These are phyloP conservation scores for Mycena epipterygia DNA, from an alignment of 768 basidiomycete genomes.

Conservation along the genomic window DNA sequence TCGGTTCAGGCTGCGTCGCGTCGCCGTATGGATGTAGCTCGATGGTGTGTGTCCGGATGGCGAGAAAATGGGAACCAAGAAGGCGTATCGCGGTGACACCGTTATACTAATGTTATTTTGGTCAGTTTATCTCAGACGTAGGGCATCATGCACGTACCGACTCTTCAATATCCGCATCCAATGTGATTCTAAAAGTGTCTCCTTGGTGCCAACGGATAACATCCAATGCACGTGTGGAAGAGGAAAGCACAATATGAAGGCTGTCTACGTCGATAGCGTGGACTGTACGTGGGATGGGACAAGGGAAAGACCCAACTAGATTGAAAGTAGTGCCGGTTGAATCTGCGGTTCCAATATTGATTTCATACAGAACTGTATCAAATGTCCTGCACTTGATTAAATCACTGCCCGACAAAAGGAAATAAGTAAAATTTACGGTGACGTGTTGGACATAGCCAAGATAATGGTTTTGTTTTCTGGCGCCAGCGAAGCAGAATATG, in stretches of 20 bases:
- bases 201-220: conserved; percentile 18
- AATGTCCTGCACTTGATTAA: background rate
- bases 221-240: conserved; percentile 13
- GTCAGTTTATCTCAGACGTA: background rate
- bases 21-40: conserved; percentile 56
- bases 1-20: conserved; percentile 23
- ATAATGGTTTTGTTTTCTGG: background rate
- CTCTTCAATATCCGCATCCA: conserved; percentile 49
- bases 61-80: conserved; percentile 63
- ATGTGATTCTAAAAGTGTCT: conserved; percentile 33
- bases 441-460: conserved; percentile 20
- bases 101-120: conserved; percentile 48
- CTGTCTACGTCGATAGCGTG: conserved; percentile 20
- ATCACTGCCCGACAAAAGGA: background rate
- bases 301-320: background rate
- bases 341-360: conserved; percentile 13
- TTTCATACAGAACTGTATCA: conserved; percentile 17
- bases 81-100: conserved; percentile 59
- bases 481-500: conserved; percentile 9
- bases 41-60: conserved; percentile 65
- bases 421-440: background rate
- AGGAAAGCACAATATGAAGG: conserved; percentile 24
- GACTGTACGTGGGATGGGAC: conserved; percentile 25
- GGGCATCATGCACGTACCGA: conserved; percentile 43
- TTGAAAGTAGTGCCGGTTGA: conserved; percentile 5